phyloP scores from a whole-genome alignment of 805 yeast genomes.

The Suhomyces canberraensis region DNA sequence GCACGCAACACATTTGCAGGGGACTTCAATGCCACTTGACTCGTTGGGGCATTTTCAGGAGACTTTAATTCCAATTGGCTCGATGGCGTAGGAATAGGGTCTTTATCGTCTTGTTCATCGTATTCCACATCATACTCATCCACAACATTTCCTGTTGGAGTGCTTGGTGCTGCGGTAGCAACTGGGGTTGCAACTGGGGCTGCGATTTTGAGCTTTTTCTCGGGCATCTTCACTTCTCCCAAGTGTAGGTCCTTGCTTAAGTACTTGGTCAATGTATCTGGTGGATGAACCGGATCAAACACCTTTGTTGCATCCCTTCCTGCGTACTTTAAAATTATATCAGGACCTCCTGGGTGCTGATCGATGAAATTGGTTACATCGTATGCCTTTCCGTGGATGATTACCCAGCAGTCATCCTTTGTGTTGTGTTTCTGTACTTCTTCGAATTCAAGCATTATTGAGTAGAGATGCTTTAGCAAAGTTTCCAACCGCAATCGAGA shows the following conservation, averaged over 20 bases:
- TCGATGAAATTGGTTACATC: constrained; percentile 64
- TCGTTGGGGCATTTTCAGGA: constrained; percentile 3
- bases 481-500: too few relatives aligned
- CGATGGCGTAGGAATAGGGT: constrained; percentile 15
- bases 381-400: constrained; percentile 74
- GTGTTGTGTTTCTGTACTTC: constrained; percentile 48
- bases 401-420: constrained; percentile 76
- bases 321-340: constrained; percentile 50
- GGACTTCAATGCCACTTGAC: not conserved
- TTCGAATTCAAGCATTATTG: constrained; percentile 5
- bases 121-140: constrained; percentile 41
- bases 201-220: not conserved
- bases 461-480: too few relatives aligned
- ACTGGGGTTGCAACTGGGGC: not conserved
- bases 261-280: constrained; percentile 74
- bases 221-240: constrained; percentile 29
- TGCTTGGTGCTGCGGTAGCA: not conserved
- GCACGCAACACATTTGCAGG: not conserved
- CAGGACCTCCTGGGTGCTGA: constrained; percentile 62
- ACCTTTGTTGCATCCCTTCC: constrained; percentile 66
- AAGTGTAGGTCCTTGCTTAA: constrained; percentile 43
- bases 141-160: constrained; percentile 13
- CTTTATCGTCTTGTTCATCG: constrained; percentile 37
- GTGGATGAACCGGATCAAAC: constrained; percentile 87
- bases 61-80: too few relatives aligned